A percentile compares a stretch with the other conserved stretches of the same genome.
phyloP scores from a whole-genome alignment of 345 rosid genomes.

The Syzygium grande region DNA sequence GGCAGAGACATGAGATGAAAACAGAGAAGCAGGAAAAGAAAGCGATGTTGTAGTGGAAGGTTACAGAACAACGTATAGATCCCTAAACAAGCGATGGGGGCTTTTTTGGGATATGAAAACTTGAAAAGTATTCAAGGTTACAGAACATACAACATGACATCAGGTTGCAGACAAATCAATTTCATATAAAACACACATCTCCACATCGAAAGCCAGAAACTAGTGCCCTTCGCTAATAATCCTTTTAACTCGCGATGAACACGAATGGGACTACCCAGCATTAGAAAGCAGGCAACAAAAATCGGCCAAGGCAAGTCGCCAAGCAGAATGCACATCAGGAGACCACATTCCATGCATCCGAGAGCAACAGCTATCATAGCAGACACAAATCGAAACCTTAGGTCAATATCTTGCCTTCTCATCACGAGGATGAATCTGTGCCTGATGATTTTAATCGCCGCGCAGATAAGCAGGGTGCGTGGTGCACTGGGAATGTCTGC shows the following conservation, averaged over 20 bases:
- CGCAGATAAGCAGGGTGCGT: fast-evolving
- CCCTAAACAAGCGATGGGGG: fast-evolving
- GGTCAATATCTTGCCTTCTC: not conserved
- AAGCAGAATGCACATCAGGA: not conserved
- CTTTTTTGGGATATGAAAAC: no score
- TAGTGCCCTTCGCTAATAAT: not conserved
- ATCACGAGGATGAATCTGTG: no score
- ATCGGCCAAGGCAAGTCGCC: not conserved
- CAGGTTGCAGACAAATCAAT: not conserved
- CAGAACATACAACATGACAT: not conserved
- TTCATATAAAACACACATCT: not conserved
- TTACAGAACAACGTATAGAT: no score
- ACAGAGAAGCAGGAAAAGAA: not conserved
- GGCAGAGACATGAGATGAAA: not conserved
- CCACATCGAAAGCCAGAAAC: fast-evolving
- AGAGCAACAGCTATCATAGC: fast-evolving
- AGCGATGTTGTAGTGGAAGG: not conserved
- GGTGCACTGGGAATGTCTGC: not conserved
- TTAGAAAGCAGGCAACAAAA: fast-evolving
- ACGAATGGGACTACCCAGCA: fast-evolving
- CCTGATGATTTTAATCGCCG: not conserved
- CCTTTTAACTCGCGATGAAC: not conserved
- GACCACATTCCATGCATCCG: not conserved
- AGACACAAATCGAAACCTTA: not conserved
- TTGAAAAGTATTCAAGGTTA: no score